phyloP scores from a whole-genome alignment of 2,329 filamentous ascomycete genomes.

The Tolypocladium capitatum region DNA sequence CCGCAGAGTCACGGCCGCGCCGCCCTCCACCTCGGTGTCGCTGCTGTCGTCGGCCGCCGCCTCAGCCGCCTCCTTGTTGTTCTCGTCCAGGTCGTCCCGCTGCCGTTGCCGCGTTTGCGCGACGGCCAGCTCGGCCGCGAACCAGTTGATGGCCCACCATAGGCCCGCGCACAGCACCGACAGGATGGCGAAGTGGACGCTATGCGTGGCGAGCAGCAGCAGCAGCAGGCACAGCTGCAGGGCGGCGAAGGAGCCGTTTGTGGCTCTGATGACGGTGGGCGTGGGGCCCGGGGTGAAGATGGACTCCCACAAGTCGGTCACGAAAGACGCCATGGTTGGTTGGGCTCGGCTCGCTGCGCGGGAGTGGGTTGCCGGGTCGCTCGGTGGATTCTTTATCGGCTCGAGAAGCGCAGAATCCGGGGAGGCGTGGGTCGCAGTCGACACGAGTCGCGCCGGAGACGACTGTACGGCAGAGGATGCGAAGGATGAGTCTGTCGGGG shows the following conservation, averaged over 20 bases:
- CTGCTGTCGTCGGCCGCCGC: slow-evolving; percentile 19
- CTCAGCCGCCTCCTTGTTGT: background rate
- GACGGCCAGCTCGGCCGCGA: slow-evolving; percentile 52
- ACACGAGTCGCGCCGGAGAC: background rate
- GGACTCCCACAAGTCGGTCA: slow-evolving; percentile 75
- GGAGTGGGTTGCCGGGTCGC: background rate
- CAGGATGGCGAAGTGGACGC: slow-evolving; percentile 76
- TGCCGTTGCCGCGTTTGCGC: slow-evolving; percentile 22
- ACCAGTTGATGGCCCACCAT: slow-evolving; percentile 97
- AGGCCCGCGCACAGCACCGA: slow-evolving; percentile 67
- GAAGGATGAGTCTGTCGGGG: background rate
- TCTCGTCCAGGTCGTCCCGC: slow-evolving; percentile 14
- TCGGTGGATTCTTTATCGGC: background rate
- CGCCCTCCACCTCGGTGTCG: slow-evolving; percentile 32
- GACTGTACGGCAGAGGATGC: background rate
- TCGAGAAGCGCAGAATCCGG: background rate
- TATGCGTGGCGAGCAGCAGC: slow-evolving; percentile 71
- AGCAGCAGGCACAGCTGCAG: slow-evolving; percentile 67
- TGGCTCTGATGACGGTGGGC: slow-evolving; percentile 74
- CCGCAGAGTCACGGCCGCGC: slow-evolving; percentile 19
- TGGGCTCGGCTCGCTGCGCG: background rate
- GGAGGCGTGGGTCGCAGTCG: background rate
- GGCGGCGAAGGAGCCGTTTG: slow-evolving; percentile 76
- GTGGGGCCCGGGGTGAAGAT: slow-evolving; percentile 90
- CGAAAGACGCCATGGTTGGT: slow-evolving; percentile 40